Evolutionary conservation across 2,329 filamentous ascomycete genomes (phyloP).

Genomic region (Fusarium piperis): DNA sequence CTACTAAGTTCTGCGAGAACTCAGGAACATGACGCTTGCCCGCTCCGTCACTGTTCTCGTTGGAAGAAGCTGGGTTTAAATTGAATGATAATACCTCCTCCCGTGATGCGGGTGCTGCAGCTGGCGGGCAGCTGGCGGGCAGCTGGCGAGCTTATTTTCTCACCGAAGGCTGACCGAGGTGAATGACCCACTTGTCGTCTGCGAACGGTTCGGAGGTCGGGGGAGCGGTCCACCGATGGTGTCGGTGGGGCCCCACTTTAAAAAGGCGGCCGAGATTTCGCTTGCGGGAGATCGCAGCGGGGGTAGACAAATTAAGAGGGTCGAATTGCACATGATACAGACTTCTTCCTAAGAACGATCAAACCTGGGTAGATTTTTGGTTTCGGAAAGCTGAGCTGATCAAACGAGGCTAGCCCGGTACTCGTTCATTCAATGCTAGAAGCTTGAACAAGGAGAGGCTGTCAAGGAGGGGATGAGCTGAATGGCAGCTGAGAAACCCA

Average conservation of each 20-base stretch:
- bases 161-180: constrained; percentile 16
- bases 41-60: not conserved
- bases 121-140: not conserved
- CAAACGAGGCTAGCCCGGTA: not conserved
- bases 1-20: not conserved
- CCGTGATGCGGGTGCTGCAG: not conserved
- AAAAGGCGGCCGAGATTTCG: constrained; percentile 15
- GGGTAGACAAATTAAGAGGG: not conserved
- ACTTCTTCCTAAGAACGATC: not conserved
- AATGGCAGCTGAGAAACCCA: not conserved
- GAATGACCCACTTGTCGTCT: not conserved
- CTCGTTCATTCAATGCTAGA: too few species aligned
- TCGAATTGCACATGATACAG: not conserved
- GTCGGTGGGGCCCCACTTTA: constrained; percentile 10
- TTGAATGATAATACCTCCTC: not conserved
- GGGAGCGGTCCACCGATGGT: constrained; percentile 1
- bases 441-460: not conserved
- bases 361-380: not conserved
- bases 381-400: not conserved
- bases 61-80: not conserved
- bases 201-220: constrained; percentile 27
- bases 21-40: not conserved
- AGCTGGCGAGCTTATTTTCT: not conserved
- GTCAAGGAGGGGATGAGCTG: not conserved
- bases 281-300: not conserved